phyloP scores from a whole-genome alignment of 495 filamentous ascomycete species.

The Geoglossum glabrum region DNA sequence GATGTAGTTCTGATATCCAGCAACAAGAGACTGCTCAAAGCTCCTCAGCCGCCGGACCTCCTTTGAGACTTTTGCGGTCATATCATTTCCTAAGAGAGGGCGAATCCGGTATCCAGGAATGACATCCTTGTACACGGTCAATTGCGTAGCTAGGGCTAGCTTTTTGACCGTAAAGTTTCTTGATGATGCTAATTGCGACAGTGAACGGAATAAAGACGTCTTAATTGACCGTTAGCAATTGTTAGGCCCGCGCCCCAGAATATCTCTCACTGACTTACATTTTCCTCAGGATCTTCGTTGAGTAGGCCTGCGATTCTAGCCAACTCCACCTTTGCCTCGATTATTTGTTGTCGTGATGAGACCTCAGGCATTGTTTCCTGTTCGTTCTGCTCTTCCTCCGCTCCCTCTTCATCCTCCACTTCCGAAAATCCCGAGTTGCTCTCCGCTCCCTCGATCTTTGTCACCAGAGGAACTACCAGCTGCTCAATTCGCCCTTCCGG shows the following conservation, averaged over 20 bases:
- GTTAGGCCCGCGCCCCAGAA: background rate
- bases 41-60: conserved; percentile 62
- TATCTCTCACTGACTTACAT: conserved; percentile 23
- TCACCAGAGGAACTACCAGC: conserved; percentile 22
- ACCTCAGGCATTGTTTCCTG: conserved; percentile 33
- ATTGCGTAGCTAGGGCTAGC: conserved; percentile 62
- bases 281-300: conserved; percentile 86
- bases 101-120: conserved; percentile 93
- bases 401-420: conserved; percentile 21
- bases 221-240: background rate
- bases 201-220: conserved; percentile 33
- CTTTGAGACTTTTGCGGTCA: conserved; percentile 65
- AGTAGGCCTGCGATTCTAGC: conserved; percentile 60
- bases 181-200: conserved; percentile 55
- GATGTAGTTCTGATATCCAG: conserved; percentile 66
- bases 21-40: conserved; percentile 68
- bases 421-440: conserved; percentile 31
- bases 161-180: conserved; percentile 56
- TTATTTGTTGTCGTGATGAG: conserved; percentile 53
- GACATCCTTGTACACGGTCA: conserved; percentile 84
- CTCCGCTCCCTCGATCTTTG: conserved; percentile 27
- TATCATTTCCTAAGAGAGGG: conserved; percentile 49
- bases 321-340: conserved; percentile 80
- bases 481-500: conserved; percentile 49
- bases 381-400: conserved; percentile 20